Base-by-base conservation (phyloP, 2,329 filamentous ascomycete genomes). In the Triangularia setosa region DNA sequence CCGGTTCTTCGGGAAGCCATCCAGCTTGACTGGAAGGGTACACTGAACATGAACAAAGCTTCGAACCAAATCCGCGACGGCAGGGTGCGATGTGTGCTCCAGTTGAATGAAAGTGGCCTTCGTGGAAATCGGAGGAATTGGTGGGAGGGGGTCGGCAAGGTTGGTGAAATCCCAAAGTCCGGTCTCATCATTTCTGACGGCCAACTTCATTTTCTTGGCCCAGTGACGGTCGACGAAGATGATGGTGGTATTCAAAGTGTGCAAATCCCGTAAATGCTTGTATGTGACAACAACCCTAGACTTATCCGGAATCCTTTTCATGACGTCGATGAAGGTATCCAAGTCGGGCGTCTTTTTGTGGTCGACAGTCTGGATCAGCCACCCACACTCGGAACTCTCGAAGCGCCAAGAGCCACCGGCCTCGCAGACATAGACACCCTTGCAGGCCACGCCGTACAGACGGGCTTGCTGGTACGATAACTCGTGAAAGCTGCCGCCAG, bases 391-490 rank as follows among this genome's bases (percentile, higher is more conserved):
- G 12, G 90, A 90, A 71, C 89, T 93, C 68, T 98, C 95, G 68
- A 99, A 92, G 59, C 93, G 89, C 83, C 98, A 99, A 0, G 95
- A 97, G 2, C 95, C 95, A 1, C 92, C 90, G 4, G 94, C 92
- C 77, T 99, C 95, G 73, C 93, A 98, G 65, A 98, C 90, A 74
- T 92, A 99, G 18, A 99, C 93, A 33, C 95, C 95, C 75, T 93
- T 90, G 71, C 93, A 90, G 9, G 93, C 89, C 64, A 99, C 93
- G 33, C 93, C 94, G 75, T 97, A 98, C 4, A 97, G 84, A 9
- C 95, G 89, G n/a, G 95, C 93, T 78, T 98, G 93, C 75, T 99
- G 95, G 76, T 99, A 99, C 0, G 96, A 99, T 18, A 99, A 82
- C 74, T 96, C 87, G 79, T 99, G 96, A 81, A 99, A 98, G 65